Evolutionary conservation across 2,329 filamentous ascomycete genomes (phyloP).

Genomic region (Plenodomus tracheiphilus): DNA sequence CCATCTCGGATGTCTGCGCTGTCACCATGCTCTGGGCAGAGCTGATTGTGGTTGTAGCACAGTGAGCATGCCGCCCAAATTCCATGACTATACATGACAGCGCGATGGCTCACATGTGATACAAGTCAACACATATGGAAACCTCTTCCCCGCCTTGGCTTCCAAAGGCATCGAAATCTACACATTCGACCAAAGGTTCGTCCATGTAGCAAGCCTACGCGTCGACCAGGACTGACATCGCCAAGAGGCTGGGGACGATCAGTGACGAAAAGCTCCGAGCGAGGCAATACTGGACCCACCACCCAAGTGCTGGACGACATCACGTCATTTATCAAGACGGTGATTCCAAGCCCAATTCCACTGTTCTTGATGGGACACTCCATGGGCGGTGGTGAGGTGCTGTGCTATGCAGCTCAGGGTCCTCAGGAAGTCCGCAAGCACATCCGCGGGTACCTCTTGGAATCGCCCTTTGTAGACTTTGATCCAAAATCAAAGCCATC

Average conservation of each 20-base stretch:
- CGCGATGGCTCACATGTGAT: slow-evolving; percentile 20
- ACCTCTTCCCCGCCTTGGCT: slow-evolving; percentile 72
- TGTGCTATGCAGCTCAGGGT: slow-evolving; percentile 60
- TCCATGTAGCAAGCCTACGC: neutral
- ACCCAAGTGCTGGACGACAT: slow-evolving; percentile 74
- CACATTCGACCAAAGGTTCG: slow-evolving; percentile 74
- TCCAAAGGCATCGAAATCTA: slow-evolving; percentile 73
- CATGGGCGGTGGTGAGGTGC: slow-evolving; percentile 82
- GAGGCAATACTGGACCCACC: slow-evolving; percentile 76
- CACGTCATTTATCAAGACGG: slow-evolving; percentile 69
- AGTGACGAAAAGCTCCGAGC: slow-evolving; percentile 63
- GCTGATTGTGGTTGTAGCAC: slow-evolving; percentile 7
- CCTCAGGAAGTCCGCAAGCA: slow-evolving; percentile 57
- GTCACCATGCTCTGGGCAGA: neutral
- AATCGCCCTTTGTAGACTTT: slow-evolving; percentile 79
- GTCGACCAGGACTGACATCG: neutral
- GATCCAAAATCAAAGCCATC: slow-evolving; percentile 67
- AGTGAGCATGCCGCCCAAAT: slow-evolving; percentile 5
- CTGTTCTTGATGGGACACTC: slow-evolving; percentile 88
- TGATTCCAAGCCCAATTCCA: slow-evolving; percentile 60
- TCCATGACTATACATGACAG: neutral
- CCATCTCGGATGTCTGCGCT: neutral
- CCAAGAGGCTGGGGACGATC: slow-evolving; percentile 77
- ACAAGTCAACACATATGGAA: slow-evolving; percentile 71
- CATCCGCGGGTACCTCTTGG: slow-evolving; percentile 74